A percentile compares a stretch with the other conserved stretches of the same genome.
These are phyloP conservation scores for Triticum turgidum DNA, from an alignment of 176 grass and related monocot genomes.

Conservation along the genomic window DNA sequence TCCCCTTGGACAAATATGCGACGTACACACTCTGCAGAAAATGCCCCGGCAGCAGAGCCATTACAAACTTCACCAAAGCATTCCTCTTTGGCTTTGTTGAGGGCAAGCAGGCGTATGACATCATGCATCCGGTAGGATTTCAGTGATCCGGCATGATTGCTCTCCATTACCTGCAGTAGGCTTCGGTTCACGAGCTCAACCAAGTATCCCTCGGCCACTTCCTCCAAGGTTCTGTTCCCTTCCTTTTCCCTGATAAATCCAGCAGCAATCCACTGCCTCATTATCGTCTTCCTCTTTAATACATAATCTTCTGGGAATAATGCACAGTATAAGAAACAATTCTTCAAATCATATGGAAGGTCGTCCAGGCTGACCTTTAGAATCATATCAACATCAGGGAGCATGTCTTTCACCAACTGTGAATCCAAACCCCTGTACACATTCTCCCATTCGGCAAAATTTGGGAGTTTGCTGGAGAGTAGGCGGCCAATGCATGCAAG, in stretches of 20 bases:
- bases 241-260: neutral
- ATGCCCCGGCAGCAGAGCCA: neutral
- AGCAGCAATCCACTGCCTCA: neutral
- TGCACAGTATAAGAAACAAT: neutral
- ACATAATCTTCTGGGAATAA: neutral
- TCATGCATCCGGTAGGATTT: neutral
- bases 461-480: neutral
- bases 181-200: conserved; percentile 31
- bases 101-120: neutral
- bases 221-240: conserved; percentile 12
- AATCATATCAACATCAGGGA: neutral
- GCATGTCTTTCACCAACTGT: neutral
- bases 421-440: neutral
- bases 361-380: neutral
- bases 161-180: conserved; percentile 3
- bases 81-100: neutral
- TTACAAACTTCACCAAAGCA: conserved; percentile 13
- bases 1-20: no score
- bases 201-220: conserved; percentile 40
- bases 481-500: neutral
- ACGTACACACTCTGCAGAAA: no score
- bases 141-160: conserved; percentile 19
- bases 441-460: neutral
- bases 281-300: neutral
- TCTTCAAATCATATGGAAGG: neutral